Percentiles rank a stretch among this genome's conserved stretches.
These are phyloP conservation scores for Phytopythium ostracodes DNA, from an alignment of 352 stramenopile species.

Conservation along the genomic window DNA sequence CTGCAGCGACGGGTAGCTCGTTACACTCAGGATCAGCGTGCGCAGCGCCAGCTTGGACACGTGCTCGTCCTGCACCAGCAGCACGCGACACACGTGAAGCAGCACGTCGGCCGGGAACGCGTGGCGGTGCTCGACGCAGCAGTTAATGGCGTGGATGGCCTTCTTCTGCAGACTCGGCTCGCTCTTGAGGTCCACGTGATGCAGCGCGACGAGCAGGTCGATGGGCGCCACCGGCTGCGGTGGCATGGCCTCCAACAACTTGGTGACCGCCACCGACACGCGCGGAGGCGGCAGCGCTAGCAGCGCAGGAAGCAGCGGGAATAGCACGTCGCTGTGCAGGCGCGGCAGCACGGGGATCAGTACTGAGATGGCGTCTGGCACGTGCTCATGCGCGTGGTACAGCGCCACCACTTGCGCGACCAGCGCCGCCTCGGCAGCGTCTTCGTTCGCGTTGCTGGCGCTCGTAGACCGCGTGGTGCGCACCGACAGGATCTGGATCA, in stretches of 20 bases:
- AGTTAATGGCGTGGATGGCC: conserved; percentile 71
- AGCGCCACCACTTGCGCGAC: conserved; percentile 60
- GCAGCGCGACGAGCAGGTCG: conserved; percentile 67
- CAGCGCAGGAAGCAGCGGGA: conserved; percentile 56
- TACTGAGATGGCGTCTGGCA: conserved; percentile 59
- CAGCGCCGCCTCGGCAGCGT: conserved; percentile 35
- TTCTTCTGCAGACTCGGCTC: conserved; percentile 74
- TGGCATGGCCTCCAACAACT: conserved; percentile 68
- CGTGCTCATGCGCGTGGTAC: conserved; percentile 50
- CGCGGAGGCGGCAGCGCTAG: conserved; percentile 47
- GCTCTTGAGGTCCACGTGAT: conserved; percentile 70
- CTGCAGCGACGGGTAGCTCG: conserved; percentile 60
- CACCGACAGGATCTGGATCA: conserved; percentile 68
- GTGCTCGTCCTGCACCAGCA: conserved; percentile 45
- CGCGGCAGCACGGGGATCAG: conserved; percentile 64
- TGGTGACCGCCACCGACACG: conserved; percentile 64
- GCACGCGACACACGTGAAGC: conserved; percentile 56
- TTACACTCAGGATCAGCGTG: conserved; percentile 77
- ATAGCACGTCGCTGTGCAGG: conserved; percentile 49
- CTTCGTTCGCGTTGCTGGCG: conserved; percentile 22
- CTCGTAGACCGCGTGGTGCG: conserved; percentile 11
- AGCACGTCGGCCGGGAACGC: conserved; percentile 76
- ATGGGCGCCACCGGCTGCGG: conserved; percentile 60
- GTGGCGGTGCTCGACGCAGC: conserved; percentile 75
- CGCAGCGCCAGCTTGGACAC: conserved; percentile 70